Percentiles rank a stretch among this genome's conserved stretches.
Conservation (phyloP, 1,139 yeast genomes). For the Arxiozyma telluris region DNA sequence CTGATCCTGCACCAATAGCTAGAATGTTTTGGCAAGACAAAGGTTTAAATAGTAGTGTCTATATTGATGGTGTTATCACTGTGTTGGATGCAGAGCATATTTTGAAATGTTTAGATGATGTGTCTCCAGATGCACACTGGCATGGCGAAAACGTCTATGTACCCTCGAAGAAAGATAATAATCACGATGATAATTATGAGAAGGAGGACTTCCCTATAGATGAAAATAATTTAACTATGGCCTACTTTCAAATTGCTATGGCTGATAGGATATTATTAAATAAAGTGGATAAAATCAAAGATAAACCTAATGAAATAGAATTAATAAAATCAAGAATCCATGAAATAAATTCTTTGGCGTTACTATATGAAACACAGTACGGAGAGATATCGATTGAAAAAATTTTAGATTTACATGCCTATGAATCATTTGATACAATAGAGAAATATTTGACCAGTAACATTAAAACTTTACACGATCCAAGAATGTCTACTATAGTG, state of each 20-base stretch:
- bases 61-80: constrained; percentile 89
- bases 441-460: constrained; percentile 4
- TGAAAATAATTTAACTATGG: constrained; percentile 59
- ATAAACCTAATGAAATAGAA: constrained; percentile 17
- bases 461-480: constrained; percentile 37
- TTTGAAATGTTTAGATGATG: constrained; percentile 56
- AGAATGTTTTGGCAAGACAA: constrained; percentile 97
- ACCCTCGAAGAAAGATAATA: background rate
- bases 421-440: constrained; percentile 36
- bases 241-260: constrained; percentile 81
- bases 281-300: constrained; percentile 52
- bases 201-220: background rate
- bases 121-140: constrained; percentile 50
- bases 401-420: constrained; percentile 74
- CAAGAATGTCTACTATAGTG: constrained; percentile 40
- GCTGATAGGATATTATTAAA: constrained; percentile 78
- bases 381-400: constrained; percentile 60
- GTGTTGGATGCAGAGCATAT: constrained; percentile 78
- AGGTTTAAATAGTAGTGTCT: constrained; percentile 71
- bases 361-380: constrained; percentile 56
- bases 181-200: background rate
- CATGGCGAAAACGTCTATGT: constrained; percentile 37
- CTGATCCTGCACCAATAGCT: constrained; percentile 96
- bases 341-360: constrained; percentile 60
- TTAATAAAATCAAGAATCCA: constrained; percentile 34